Base-by-base conservation (phyloP, 2,329 filamentous ascomycete genomes). In the Aotearoamyces nothofagi region DNA sequence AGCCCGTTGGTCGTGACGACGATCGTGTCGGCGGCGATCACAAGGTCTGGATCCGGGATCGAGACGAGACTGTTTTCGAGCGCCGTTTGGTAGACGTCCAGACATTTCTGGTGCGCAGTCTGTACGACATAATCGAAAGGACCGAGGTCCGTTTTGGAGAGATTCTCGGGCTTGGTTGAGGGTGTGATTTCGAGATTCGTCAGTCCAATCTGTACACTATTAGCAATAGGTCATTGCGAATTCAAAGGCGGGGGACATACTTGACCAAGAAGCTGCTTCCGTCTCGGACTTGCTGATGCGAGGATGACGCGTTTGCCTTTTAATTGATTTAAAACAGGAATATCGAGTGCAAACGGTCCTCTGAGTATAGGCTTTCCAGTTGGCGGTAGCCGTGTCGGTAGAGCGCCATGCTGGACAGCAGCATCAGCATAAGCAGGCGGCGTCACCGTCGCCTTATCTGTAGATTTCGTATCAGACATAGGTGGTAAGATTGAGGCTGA, bases 71-170 rank as follows among this genome's bases (percentile, higher is more conserved):
- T 46, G 32, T 57, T 59, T 8, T 51, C 48, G 4, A 58, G 37
- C 2, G 54, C 39, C 6, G 48, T 46, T 5, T 45, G 44, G 35
- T 56, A 55, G 27, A 96, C 80, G 25, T 78, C 67, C 24, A 83
- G 65, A 28, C 77, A 80, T 55, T 98, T 98, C 42, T 78, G 69
- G 13, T 71, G 70, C 3, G 87, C 87, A 2, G 90, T 98, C 33
- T 76, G 72, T 9, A 86, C 64, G 12, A 94, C 90, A 58, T 98
- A 98, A 57, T 92, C 84, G 51, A 81, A 79, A 1, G 90, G 82
- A 1, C 75, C 71, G 34, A 87, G 67, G 2, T 56, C 51, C 5
- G 58, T 52, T 53, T 96, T 93, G 44, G 81, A 68, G 31, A 93
- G 69, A 57, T 96, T 68, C 58, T 98, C 90, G 29, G 81, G 77